Evolutionary conservation across 176 grass and related monocot genomes (phyloP), one percentile per base, ranked within the genome.

Genomic region (Eleusine indica): DNA sequence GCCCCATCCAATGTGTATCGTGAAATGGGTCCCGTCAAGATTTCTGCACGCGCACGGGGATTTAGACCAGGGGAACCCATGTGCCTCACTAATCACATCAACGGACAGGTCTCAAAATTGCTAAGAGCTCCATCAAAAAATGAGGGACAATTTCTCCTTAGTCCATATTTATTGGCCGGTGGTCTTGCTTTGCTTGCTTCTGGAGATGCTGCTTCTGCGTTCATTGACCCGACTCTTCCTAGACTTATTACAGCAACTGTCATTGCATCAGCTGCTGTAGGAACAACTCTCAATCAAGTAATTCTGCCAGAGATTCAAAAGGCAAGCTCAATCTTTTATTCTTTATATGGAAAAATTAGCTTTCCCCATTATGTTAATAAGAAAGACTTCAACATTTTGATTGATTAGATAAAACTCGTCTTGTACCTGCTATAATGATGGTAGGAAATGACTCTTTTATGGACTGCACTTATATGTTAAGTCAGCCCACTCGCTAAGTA

Each of bases 21-120:
- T 30, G 74, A 90, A 86, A 92, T 94, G 40, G 96, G 96, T 12
- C 87, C 93, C 66, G 66, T 98, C 14, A 93, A 86, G 80, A 88
- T 95, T 68, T 66, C n/a, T n/a, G 65, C 87, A 54, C 80, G 88
- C 48, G 76, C 93, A 79, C 63, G 88, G 80, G 87, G 91, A 21
- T 90, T 90, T 85, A 88, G 81, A 79, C 87, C 96, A 72, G 90
- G 91, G 44, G 91, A 98, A 81, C 89, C 96, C 40, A 88, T 95
- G 93, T 91, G 85, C 78, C 85, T 98, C 48, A 98, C 96, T 48
- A 95, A 98, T 64, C 96, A 98, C 68, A 82, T 46, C 54, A 98
- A 74, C 28, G 85, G 87, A 74, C 86, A 98, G 71, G 83, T 91
- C n/a, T 90, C 93, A 46, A 85, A 91, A 74, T 81, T 98, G 71